Percentiles rank a stretch among this genome's conserved stretches.
These are phyloP conservation scores for Colletotrichum sublineola DNA, from an alignment of 2,329 filamentous ascomycete species.

Conservation along the genomic window DNA sequence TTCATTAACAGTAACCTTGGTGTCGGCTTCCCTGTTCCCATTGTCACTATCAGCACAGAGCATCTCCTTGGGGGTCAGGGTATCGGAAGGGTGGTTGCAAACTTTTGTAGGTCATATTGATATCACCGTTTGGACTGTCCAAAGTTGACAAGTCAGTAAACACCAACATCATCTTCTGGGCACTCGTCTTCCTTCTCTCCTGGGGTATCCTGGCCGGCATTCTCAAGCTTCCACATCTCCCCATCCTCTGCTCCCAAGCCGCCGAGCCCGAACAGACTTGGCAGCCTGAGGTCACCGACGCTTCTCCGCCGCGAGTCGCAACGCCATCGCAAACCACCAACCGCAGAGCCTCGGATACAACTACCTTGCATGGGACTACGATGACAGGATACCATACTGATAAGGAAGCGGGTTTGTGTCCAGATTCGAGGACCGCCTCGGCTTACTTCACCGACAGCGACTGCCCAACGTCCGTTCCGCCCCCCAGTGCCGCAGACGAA, in stretches of 20 bases:
- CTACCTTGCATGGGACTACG: conserved; percentile 30
- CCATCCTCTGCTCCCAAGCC: neutral
- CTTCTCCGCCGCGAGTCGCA: conserved; percentile 3
- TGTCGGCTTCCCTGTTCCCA: conserved; percentile 63
- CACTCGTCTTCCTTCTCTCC: conserved; percentile 46
- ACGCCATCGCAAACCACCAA: conserved; percentile 7
- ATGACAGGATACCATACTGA: conserved; percentile 35
- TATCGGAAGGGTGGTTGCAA: conserved; percentile 59
- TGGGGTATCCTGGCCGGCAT: conserved; percentile 29
- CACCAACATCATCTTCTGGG: conserved; percentile 55
- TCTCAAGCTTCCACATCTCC: neutral
- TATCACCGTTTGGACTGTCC: neutral
- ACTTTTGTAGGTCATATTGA: conserved; percentile 55
- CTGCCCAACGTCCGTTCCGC: conserved; percentile 14
- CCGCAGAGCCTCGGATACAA: conserved; percentile 31
- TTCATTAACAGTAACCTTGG: conserved; percentile 66
- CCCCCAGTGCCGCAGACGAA: neutral
- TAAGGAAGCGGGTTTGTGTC: conserved; percentile 33
- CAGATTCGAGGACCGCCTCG: conserved; percentile 29
- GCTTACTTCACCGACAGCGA: conserved; percentile 38
- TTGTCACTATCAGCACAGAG: conserved; percentile 59
- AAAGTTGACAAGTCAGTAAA: conserved; percentile 46
- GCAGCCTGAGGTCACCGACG: neutral
- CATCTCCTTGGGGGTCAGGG: conserved; percentile 49
- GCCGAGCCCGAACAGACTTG: neutral